Evolutionary conservation across 23 red algal species (phyloP).

Genomic region (Agarophyton chilense): DNA sequence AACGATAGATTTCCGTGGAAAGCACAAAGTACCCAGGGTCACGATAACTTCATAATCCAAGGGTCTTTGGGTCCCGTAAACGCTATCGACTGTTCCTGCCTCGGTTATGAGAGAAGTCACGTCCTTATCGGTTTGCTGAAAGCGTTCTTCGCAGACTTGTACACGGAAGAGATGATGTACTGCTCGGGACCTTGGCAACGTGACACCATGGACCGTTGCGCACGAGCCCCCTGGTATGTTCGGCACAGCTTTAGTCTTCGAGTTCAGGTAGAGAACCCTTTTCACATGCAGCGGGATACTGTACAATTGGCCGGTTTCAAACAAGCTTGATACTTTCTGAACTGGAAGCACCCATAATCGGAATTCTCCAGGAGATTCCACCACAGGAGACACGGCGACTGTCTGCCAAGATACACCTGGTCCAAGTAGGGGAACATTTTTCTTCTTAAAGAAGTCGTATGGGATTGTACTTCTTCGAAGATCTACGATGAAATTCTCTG

Average conservation of each 20-base stretch:
- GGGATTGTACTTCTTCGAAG: slow-evolving; percentile 5
- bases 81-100: slow-evolving; percentile 42
- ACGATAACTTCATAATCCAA: slow-evolving; percentile 64
- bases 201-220: slow-evolving; percentile 28
- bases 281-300: slow-evolving; percentile 67
- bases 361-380: slow-evolving; percentile 56
- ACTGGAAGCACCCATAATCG: slow-evolving; percentile 69
- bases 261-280: slow-evolving; percentile 56
- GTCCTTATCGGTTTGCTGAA: slow-evolving; percentile 63
- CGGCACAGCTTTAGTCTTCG: slow-evolving; percentile 16
- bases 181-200: slow-evolving; percentile 45
- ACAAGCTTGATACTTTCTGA: slow-evolving; percentile 15
- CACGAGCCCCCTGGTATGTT: slow-evolving; percentile 44
- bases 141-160: slow-evolving; percentile 61
- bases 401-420: slow-evolving; percentile 66
- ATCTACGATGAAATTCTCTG: slow-evolving; percentile 48
- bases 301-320: slow-evolving; percentile 50
- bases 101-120: slow-evolving; percentile 50
- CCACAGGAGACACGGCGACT: slow-evolving; percentile 44
- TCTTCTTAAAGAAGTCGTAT: slow-evolving; percentile 42
- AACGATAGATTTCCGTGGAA: slow-evolving; percentile 18
- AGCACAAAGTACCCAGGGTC: slow-evolving; percentile 45
- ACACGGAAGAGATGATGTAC: slow-evolving; percentile 54
- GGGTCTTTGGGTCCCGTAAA: slow-evolving; percentile 55
- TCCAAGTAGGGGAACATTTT: slow-evolving; percentile 49